phyloP scores from a whole-genome alignment of 805 yeast species.

The Candida orba region DNA sequence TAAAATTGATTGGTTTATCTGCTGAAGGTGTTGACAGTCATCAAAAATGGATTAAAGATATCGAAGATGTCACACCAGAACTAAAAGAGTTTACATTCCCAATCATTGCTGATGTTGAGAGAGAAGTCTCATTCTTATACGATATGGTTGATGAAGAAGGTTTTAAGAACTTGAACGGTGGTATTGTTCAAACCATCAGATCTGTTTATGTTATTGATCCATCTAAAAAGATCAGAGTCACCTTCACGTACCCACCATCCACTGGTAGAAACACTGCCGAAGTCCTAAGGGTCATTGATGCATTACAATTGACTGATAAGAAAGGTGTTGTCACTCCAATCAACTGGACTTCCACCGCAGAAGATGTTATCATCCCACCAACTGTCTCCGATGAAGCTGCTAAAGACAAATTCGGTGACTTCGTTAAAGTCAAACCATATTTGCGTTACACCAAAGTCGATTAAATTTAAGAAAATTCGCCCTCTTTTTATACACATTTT shows the following conservation, averaged over 20 bases:
- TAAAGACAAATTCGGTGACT: constrained; percentile 76
- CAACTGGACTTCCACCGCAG: constrained; percentile 78
- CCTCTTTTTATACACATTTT: background rate
- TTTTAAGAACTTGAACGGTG: constrained; percentile 63
- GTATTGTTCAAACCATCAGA: constrained; percentile 81
- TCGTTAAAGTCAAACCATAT: constrained; percentile 85
- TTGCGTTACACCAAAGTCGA: constrained; percentile 57
- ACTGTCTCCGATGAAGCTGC: constrained; percentile 73
- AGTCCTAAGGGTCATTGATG: constrained; percentile 84
- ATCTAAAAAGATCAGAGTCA: constrained; percentile 76
- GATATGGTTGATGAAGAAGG: constrained; percentile 88
- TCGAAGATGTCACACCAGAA: constrained; percentile 67
- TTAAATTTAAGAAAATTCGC: background rate
- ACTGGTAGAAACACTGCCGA: constrained; percentile 92
- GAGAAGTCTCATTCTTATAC: constrained; percentile 76
- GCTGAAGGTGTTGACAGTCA: constrained; percentile 80
- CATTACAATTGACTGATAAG: constrained; percentile 79
- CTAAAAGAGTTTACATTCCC: constrained; percentile 80
- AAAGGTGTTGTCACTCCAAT: constrained; percentile 85
- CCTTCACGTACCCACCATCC: constrained; percentile 86
- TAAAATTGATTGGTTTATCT: constrained; percentile 84
- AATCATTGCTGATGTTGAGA: constrained; percentile 79
- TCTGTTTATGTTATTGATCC: constrained; percentile 92
- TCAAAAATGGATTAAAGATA: constrained; percentile 83
- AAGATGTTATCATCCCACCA: constrained; percentile 91